These are phyloP conservation scores for Verticillium albo-atrum DNA, from an alignment of 2,329 filamentous ascomycete genomes.

Conservation along the genomic window DNA sequence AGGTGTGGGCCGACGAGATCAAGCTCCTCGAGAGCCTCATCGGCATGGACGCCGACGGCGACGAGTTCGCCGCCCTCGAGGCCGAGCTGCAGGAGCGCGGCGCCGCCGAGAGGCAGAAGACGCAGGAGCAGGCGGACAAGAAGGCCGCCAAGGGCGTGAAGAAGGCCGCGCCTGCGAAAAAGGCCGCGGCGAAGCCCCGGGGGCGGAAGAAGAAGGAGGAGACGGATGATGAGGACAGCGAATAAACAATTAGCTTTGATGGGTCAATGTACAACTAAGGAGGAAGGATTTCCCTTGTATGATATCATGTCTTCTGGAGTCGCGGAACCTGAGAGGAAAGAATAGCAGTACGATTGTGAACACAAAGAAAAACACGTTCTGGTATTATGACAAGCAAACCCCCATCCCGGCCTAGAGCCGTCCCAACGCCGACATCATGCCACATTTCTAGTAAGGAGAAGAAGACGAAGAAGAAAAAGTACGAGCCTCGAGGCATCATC, in stretches of 20 bases:
- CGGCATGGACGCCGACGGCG: constrained; percentile 72
- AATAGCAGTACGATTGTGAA: not conserved
- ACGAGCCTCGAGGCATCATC: not conserved
- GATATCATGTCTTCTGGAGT: not conserved
- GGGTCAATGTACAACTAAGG: not conserved
- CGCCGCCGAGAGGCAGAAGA: constrained; percentile 64
- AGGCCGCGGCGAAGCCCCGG: not conserved
- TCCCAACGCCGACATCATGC: not conserved
- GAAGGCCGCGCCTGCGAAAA: constrained; percentile 30
- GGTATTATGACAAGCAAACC: not conserved
- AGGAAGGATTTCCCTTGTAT: not conserved
- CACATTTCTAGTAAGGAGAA: not conserved
- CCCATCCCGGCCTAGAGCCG: too few relatives aligned
- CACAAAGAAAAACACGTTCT: not conserved
- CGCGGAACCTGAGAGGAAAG: not conserved
- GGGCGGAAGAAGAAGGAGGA: constrained; percentile 21
- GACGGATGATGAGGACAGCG: constrained; percentile 22
- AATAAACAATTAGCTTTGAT: not conserved
- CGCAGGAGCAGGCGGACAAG: constrained; percentile 74
- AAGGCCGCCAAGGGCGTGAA: constrained; percentile 60
- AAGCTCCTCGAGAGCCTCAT: constrained; percentile 88
- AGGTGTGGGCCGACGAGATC: constrained; percentile 89
- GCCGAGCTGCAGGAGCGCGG: constrained; percentile 63
- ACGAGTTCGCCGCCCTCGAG: constrained; percentile 67
- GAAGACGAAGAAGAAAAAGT: not conserved